Evolutionary conservation across 176 grass and related monocot species (phyloP), one percentile per base, ranked within the genome.

Genomic region (Elymus sibiricus): DNA sequence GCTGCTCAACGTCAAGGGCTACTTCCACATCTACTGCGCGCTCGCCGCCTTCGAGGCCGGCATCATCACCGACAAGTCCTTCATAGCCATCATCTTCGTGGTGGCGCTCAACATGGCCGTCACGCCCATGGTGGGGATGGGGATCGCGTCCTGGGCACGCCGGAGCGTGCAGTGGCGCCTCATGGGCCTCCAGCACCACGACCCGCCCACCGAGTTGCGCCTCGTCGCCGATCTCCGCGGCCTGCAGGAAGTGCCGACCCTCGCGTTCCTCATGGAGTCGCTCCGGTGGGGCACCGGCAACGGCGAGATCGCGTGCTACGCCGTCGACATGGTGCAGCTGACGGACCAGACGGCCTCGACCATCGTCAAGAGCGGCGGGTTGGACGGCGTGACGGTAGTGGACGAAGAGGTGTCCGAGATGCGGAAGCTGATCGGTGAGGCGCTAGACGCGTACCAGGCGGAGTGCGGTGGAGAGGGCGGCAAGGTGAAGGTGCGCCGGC

Each of bases 1-100:
- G 86, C 90, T 97, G 11, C 89, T 97, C 29, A 94, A 93, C 77
- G 84, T 94, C n/a, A 97, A 97, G 87, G 92, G 94, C 0, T 88
- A 94, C 89, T 97, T 90, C 89, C 94, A 94, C 79, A 83, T 97
- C 55, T 97, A 86, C 82, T 92, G 87, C 82, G 94, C 88, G 26
- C 78, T 78, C 14, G 83, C 86, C 6, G 94, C 91, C 2, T 88
- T 84, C 64, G 69, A 85, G 9, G 67, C 79, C 0, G 81, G 79
- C 0, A 86, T 97, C 39, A 94, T 97, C 82, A 93, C 85, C 1
- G 91, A 93, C 76, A 90, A 76, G 74, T 87, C 89, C 0, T 90
- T 94, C 82, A 67, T 92, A 67, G 92, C 89, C 7, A 22, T 91
- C 69, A 66, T 94, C 39, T 94, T 88, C 64, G 86, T 90, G 85